Percentiles rank a stretch among this genome's conserved stretches.
Conservation (phyloP, 2,329 filamentous ascomycete species). For the Nemania serpens region DNA sequence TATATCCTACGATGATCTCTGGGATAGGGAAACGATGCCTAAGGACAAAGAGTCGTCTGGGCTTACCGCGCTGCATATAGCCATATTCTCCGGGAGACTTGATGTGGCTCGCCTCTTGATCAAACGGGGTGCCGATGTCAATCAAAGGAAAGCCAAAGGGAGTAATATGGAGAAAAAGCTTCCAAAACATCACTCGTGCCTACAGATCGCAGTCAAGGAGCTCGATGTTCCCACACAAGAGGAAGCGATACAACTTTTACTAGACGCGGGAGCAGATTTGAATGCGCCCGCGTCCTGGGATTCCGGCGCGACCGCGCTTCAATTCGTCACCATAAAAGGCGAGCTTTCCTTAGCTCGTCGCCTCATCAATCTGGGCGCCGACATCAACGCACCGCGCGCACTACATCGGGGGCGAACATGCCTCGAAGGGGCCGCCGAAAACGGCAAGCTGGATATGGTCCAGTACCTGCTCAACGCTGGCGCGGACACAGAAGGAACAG, state of each 20-base stretch:
- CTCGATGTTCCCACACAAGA: too few relatives aligned
- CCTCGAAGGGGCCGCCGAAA: neutral
- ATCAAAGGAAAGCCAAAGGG: too few relatives aligned
- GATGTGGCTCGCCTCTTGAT: too few relatives aligned
- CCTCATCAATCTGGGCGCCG: neutral
- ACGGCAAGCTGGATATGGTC: constrained; percentile 24
- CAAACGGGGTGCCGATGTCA: too few relatives aligned
- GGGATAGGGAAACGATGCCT: too few relatives aligned
- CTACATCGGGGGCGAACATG: neutral
- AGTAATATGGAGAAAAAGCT: too few relatives aligned
- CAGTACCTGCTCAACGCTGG: neutral
- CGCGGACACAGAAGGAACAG: neutral
- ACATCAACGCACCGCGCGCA: neutral
- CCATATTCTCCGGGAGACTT: too few relatives aligned
- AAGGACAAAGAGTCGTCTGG: too few relatives aligned
- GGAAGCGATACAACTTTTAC: neutral
- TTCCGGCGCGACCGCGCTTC: neutral
- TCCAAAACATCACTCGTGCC: too few relatives aligned
- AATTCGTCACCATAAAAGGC: neutral
- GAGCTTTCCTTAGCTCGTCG: neutral
- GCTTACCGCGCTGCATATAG: too few relatives aligned
- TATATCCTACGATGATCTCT: too few relatives aligned
- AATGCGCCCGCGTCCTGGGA: neutral
- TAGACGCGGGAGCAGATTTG: neutral
- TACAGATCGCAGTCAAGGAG: too few relatives aligned